Base-by-base conservation (phyloP, 1,284 basidiomycete genomes). In the Calocybe gambosa region DNA sequence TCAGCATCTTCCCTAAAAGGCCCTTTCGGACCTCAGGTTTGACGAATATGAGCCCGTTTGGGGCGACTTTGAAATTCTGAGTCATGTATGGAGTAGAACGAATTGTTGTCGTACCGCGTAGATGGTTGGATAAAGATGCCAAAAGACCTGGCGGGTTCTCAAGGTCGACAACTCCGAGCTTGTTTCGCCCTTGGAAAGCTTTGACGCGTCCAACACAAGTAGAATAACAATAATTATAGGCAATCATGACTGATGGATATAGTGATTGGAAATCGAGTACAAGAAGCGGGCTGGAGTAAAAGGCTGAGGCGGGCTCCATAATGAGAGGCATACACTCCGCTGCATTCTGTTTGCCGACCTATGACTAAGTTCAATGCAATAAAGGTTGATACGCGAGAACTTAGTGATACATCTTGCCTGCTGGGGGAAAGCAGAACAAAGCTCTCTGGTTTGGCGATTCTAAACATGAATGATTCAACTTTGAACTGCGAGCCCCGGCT, bases 171-270 rank as follows among this genome's bases (percentile, higher is more conserved):
- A 88, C 81, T 0, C 95, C 95, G 50, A 98, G 80, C 65, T 96
- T 96, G 65, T 88, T 85, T 13, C 78, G 78, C 4, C 88, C 92
- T 60, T 93, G 86, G 66, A 95, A 97, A 28, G 84, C 75, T 15
- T 76, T 74, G 20, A 92, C 75, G 5, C 93, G 80, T 2, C 95
- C 95, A n/a, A 99, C 73, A 64, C 93, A 98, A 2, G 95, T 98
- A 31, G 93, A 94, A 63, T 91, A 97, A 61, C 93, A 96, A 62
- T 93, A 93, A 63, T 98, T 98, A 70, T 98, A 95, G 5, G 93
- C 94, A 56, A 99, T 96, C 93, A 98, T 98, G 57, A 98, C 77
- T 0, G 91, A 94, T 0, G 96, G 95, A 61, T 99, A 98, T 23
- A 99, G 75, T 1, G 87, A 92, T 61, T 97, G 93, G 61, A 98